phyloP scores from a whole-genome alignment of 2,329 filamentous ascomycete genomes.

The Gliomastix tumulicola region DNA sequence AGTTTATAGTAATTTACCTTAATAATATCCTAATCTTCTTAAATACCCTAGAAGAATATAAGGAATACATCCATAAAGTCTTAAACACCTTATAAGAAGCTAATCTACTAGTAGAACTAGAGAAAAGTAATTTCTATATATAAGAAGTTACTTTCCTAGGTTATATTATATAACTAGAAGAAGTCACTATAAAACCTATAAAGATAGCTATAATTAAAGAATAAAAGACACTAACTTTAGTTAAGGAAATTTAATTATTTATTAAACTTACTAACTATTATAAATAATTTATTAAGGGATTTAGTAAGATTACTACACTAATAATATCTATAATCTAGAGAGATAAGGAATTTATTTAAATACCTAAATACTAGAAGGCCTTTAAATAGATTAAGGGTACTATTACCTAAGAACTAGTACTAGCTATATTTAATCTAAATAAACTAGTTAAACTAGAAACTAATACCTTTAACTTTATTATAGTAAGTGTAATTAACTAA shows the following conservation, averaged over 20 bases:
- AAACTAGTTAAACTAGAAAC: neutral
- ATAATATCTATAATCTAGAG: no score
- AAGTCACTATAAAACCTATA: no score
- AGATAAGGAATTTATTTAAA: neutral
- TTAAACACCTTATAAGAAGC: neutral
- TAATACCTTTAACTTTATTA: neutral
- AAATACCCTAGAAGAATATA: no score
- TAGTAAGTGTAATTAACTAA: no score
- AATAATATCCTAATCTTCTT: no score
- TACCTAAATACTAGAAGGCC: neutral
- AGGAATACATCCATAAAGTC: neutral
- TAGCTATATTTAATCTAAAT: conserved; percentile 2
- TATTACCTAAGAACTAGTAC: no score
- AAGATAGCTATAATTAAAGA: neutral
- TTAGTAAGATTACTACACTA: no score
- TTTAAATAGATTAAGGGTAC: no score
- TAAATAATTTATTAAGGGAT: neutral
- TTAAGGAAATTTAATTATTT: neutral
- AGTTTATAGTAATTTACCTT: neutral
- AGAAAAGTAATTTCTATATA: neutral
- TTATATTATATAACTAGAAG: neutral
- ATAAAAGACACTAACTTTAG: neutral
- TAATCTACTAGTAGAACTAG: neutral
- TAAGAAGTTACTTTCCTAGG: neutral
- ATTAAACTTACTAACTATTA: neutral